phyloP scores from a whole-genome alignment of 1,284 basidiomycete species.

The Austroboletus novae-zelandiae region DNA sequence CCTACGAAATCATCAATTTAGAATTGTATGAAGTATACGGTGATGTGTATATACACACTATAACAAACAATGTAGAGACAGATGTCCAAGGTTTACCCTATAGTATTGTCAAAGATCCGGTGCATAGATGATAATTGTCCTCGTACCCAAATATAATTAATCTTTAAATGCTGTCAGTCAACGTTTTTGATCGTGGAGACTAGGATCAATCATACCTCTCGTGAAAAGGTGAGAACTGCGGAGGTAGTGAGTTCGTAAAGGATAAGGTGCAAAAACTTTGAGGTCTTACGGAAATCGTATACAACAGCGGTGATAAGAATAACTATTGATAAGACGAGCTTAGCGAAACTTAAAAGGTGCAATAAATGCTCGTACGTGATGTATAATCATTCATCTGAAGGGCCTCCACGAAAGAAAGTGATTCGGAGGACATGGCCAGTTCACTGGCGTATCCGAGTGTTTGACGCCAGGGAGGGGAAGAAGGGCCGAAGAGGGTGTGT shows the following conservation, averaged over 20 bases:
- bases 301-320: background rate
- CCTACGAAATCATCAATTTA: background rate
- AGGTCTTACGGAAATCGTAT: constrained; percentile 18
- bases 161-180: background rate
- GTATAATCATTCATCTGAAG: background rate
- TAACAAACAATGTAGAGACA: background rate
- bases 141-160: background rate
- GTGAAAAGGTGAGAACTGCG: constrained; percentile 8
- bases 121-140: too few species aligned
- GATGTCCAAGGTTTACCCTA: background rate
- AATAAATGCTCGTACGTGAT: background rate
- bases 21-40: too few species aligned
- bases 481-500: too few species aligned
- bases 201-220: constrained; percentile 1
- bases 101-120: background rate
- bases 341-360: too few species aligned
- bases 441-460: too few species aligned
- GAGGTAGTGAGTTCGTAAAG: too few species aligned
- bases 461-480: too few species aligned
- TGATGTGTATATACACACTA: background rate
- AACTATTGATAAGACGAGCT: background rate
- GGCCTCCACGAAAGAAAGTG: background rate
- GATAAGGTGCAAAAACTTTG: background rate
- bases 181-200: background rate
- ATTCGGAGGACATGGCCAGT: background rate